These are phyloP conservation scores for Aspergillus campestris DNA, from an alignment of 495 filamentous ascomycete species.

Conservation along the genomic window DNA sequence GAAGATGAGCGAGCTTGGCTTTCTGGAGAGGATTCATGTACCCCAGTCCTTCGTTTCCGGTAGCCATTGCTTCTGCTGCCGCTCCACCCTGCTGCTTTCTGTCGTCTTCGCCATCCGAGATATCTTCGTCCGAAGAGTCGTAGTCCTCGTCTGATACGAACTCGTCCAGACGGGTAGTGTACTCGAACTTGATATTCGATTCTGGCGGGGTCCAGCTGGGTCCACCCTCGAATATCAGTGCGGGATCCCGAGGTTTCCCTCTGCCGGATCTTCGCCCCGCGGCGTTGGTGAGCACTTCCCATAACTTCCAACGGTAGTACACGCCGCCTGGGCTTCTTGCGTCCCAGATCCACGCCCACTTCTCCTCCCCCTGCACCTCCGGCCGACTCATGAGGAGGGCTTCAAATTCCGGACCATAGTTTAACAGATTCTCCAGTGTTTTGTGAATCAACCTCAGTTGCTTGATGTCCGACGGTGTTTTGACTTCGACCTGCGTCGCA, in stretches of 20 bases:
- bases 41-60: conserved; percentile 46
- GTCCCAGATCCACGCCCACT: conserved; percentile 94
- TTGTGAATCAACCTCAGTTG: conserved; percentile 81
- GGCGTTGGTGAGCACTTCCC: conserved; percentile 62
- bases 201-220: conserved; percentile 66
- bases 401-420: conserved; percentile 82
- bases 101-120: conserved; percentile 65
- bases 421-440: conserved; percentile 69
- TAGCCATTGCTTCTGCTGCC: conserved; percentile 36
- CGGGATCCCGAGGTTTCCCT: conserved; percentile 16
- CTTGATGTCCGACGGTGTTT: conserved; percentile 67
- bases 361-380: conserved; percentile 72
- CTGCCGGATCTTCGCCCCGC: conserved; percentile 18
- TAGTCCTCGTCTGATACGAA: conserved; percentile 80
- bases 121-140: conserved; percentile 79
- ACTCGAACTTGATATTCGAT: conserved; percentile 60
- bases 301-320: conserved; percentile 87
- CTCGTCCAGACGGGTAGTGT: conserved; percentile 61
- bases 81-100: conserved; percentile 46
- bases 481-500: conserved; percentile 63
- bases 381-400: conserved; percentile 81
- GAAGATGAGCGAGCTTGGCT: conserved; percentile 70
- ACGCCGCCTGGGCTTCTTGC: conserved; percentile 67
- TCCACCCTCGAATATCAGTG: conserved; percentile 58
- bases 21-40: conserved; percentile 82